A percentile compares a stretch with the other conserved stretches of the same genome.
phyloP scores from a whole-genome alignment of 2,329 filamentous ascomycete species.

The Penicillium paneum region DNA sequence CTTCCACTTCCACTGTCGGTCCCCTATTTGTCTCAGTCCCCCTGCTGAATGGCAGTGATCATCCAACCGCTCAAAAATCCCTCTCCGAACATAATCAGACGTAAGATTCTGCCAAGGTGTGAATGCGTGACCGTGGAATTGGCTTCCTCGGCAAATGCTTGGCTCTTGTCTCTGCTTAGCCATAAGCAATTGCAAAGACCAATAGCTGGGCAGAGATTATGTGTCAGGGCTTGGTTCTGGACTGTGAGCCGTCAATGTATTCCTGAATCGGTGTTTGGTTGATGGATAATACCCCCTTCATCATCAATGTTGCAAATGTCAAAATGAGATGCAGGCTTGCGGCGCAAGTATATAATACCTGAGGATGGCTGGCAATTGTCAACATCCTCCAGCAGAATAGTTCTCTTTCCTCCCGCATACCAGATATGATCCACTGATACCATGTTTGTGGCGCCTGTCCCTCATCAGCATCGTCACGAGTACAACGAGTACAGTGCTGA shows the following conservation, averaged over 20 bases:
- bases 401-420: neutral
- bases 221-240: no score
- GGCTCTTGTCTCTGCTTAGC: neutral
- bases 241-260: neutral
- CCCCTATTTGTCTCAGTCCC: neutral
- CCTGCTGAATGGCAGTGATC: neutral
- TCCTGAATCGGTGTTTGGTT: neutral
- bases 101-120: neutral
- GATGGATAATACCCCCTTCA: neutral
- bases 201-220: neutral
- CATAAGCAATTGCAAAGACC: neutral
- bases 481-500: no score
- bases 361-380: neutral
- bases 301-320: neutral
- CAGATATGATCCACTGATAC: neutral
- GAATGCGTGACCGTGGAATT: neutral
- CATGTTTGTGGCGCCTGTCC: neutral
- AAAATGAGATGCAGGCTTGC: neutral
- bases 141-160: neutral
- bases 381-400: neutral
- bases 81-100: no score
- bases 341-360: neutral
- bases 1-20: neutral
- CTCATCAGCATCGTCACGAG: neutral
- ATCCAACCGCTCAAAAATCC: neutral